phyloP scores from a whole-genome alignment of 2,329 filamentous ascomycete species.

The Cladorrhinum sp. region DNA sequence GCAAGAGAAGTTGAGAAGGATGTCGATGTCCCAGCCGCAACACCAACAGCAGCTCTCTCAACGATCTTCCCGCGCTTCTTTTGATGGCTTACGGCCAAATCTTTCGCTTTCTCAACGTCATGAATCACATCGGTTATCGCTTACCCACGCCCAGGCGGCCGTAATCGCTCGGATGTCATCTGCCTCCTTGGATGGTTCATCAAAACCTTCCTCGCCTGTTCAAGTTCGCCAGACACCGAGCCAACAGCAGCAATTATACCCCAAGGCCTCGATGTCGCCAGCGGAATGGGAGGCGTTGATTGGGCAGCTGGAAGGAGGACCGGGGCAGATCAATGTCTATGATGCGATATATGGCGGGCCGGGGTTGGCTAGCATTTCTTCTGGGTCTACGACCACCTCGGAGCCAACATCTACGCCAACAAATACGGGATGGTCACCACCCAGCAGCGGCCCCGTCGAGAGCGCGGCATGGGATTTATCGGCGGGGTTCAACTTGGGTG shows the following conservation, averaged over 20 bases:
- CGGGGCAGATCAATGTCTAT: constrained; percentile 76
- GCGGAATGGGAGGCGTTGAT: constrained; percentile 82
- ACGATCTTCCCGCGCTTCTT: constrained; percentile 44
- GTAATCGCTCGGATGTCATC: constrained; percentile 38
- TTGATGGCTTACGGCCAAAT: constrained; percentile 43
- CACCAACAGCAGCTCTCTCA: constrained; percentile 34
- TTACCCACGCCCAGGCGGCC: constrained; percentile 35
- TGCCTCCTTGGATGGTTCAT: constrained; percentile 53
- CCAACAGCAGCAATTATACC: constrained; percentile 36
- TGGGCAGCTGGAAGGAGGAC: constrained; percentile 66
- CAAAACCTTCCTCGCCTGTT: constrained; percentile 48
- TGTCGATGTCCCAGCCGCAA: constrained; percentile 47
- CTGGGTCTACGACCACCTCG: constrained; percentile 15
- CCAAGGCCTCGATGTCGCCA: constrained; percentile 49
- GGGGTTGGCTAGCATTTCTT: constrained; percentile 42
- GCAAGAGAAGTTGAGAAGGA: constrained; percentile 56
- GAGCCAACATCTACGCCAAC: constrained; percentile 28
- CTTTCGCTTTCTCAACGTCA: constrained; percentile 43
- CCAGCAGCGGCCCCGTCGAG: constrained; percentile 44
- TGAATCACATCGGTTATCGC: constrained; percentile 43
- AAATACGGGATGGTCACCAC: constrained; percentile 42
- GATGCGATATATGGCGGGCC: constrained; percentile 75
- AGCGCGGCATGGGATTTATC: constrained; percentile 42
- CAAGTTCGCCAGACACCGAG: constrained; percentile 33
- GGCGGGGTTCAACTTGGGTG: constrained; percentile 48